Base-by-base conservation (phyloP, 2,329 filamentous ascomycete genomes). In the Monilinia aucupariae region DNA sequence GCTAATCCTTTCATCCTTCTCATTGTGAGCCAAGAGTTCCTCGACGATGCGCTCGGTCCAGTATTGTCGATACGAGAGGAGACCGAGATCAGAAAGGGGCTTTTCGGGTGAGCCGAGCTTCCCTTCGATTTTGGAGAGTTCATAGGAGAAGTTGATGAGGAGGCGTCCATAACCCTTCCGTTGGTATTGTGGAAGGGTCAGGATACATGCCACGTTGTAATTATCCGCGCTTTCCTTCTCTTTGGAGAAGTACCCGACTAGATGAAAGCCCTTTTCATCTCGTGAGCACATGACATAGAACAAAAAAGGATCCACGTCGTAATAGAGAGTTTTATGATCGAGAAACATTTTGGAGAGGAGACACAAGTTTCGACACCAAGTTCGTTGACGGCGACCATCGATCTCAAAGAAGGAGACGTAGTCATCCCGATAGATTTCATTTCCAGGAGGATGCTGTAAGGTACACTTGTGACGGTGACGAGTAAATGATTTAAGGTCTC, bases 161-260 rank as follows among this genome's bases (percentile, higher is more conserved):
- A 99, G 81, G 64, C 91, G 88, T 30, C 96, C 94, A 71, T 94
- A 97, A 0, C 94, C 94, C 73, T 96, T 94, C 30, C 94, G 86
- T 76, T 99, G 94, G 71, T 96, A 97, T 74, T 99, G 96, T 0
- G 94, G 94, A 4, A 99, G 81, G 0, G 94, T 99, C 64, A 99
- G 80, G 74, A 99, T 99, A 83, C 96, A 99, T 5, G 94, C 96
- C 39, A 99, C 88, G 73, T 99, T 99, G 82, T 97, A 99, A 37
- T 90, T 91, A 71, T 99, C 96, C 0, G 92, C 92, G 47, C 89
- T 93, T 76, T 99, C 94, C 70, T 99, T 99, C 76, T 99, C 94
- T 75, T 99, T 99, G 62, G 90, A 96, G 76, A 99, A 99, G 74
- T 97, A 99, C n/a, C 94, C 94, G n/a, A 99, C 90, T 56, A 99